Evolutionary conservation across 1,139 yeast genomes (phyloP).

Genomic region (Debaryomycetaceae sp.): DNA sequence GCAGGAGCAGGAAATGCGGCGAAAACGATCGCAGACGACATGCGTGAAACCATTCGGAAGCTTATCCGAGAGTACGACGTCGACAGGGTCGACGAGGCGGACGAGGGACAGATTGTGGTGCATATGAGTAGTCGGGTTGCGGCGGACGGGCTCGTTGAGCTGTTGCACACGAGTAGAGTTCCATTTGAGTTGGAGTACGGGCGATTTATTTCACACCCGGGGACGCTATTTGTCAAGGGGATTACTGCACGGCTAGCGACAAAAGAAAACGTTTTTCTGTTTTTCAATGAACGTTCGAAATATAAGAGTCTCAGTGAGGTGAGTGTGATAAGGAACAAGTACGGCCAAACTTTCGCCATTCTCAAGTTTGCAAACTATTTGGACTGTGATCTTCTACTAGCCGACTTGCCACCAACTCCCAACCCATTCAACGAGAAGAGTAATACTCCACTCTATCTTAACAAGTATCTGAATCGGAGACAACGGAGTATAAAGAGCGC

Average conservation of each 20-base stretch:
- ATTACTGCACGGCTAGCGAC: slow-evolving; percentile 17
- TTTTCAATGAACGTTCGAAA: slow-evolving; percentile 21
- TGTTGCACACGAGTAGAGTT: not conserved
- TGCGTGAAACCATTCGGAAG: not conserved
- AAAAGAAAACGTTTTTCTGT: slow-evolving; percentile 18
- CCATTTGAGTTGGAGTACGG: slow-evolving; percentile 23
- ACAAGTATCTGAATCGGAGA: slow-evolving; percentile 26
- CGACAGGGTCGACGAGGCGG: not conserved
- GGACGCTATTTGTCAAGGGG: slow-evolving; percentile 58
- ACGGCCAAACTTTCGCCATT: slow-evolving; percentile 29
- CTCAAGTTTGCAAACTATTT: slow-evolving; percentile 34
- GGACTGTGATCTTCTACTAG: slow-evolving; percentile 32
- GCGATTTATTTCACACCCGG: slow-evolving; percentile 60
- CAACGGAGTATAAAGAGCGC: slow-evolving; percentile 18
- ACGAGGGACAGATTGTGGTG: not conserved
- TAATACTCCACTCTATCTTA: slow-evolving; percentile 21
- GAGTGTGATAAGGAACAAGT: slow-evolving; percentile 22
- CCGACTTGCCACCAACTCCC: slow-evolving; percentile 14
- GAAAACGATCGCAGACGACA: not conserved
- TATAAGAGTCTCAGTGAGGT: slow-evolving; percentile 27
- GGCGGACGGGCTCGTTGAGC: not conserved
- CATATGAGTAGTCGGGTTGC: not conserved
- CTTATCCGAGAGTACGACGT: not conserved
- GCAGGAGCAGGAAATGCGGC: not conserved
- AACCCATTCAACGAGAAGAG: slow-evolving; percentile 33